A percentile compares a stretch with the other conserved stretches of the same genome.
These are phyloP conservation scores for Cyphellophora attinorum DNA, from an alignment of 2,329 filamentous ascomycete genomes.

Conservation along the genomic window DNA sequence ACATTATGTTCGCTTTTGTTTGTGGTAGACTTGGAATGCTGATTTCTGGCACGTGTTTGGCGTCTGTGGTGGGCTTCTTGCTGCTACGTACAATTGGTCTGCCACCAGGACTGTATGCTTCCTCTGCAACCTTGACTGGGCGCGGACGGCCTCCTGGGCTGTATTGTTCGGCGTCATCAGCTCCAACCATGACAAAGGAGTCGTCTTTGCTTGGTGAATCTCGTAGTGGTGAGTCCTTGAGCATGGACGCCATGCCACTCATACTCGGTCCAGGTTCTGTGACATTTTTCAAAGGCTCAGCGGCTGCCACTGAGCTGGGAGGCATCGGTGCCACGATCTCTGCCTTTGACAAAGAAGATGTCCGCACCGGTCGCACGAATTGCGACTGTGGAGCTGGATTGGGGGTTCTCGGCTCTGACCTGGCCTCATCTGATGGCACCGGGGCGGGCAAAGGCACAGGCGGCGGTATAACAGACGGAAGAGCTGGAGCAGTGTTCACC, in stretches of 20 bases:
- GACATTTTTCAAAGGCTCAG: not conserved
- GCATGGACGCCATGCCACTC: not conserved
- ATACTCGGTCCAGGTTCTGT: not conserved
- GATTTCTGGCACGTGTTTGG: not conserved
- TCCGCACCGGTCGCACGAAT: not conserved
- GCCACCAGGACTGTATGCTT: conserved; percentile 2
- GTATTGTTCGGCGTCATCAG: conserved; percentile 28
- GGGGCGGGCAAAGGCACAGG: not conserved
- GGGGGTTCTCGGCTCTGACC: too few species aligned
- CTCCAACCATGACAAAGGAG: conserved; percentile 6
- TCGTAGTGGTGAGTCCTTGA: too few species aligned
- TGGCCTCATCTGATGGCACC: too few species aligned
- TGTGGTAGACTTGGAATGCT: not conserved
- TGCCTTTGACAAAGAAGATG: not conserved
- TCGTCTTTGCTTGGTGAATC: conserved; percentile 6
- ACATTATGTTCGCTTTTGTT: conserved; percentile 1
- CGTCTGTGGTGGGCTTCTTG: not conserved
- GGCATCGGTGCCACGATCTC: not conserved
- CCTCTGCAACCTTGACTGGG: conserved; percentile 16
- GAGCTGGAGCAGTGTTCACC: too few species aligned
- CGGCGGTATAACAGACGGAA: not conserved
- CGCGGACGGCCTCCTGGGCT: conserved; percentile 46
- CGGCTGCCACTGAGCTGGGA: not conserved
- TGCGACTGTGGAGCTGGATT: not conserved
- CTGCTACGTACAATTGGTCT: not conserved